Base-by-base conservation (phyloP, 306 rosid genomes). In the Lablab purpureus region DNA sequence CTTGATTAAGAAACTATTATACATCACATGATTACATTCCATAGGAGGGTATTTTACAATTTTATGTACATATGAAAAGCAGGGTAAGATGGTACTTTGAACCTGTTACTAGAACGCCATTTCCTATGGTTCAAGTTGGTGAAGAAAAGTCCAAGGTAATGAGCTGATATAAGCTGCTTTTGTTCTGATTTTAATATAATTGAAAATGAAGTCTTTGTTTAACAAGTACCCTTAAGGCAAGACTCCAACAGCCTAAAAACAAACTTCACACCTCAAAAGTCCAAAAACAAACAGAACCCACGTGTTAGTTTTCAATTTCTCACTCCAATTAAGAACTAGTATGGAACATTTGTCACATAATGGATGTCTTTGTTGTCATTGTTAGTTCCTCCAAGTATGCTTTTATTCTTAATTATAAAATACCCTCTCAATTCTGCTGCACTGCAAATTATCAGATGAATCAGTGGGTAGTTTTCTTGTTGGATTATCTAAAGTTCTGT, bases 201-300 rank as follows among this genome's bases (percentile, higher is more conserved):
- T 74, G 71, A 71, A 60, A 80, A 47, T 23, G 14, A 75, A 68
- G 23, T 67, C 65, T 67, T 71, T 81, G 74, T 65, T 47, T 66
- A 80, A 71, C 62, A 18, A 89, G 83, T 85, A 84, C 88, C 73
- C 77, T 67, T n/a, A 55, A 47, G 23, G 85, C 81, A 85, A 80
- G 83, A 28, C 50, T 89, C 97, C 98, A 93, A 87, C 59, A 75
- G 90, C 93, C 80, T 46, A 25, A 81, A 86, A 86, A 91, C 98
- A 93, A 93, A 93, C 58, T 45, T 79, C 87, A 82, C 94, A 85
- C 90, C 97, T 91, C 93, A 89, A 91, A 93, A 88, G 91, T 80
- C 82, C 62, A 74, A 82, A 85, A 80, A 67, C 80, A 86, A 86
- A 87, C 90, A 86, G 86, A 85, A 73, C 78, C 89, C 87, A 75